These are phyloP conservation scores for Mucor lusitanicus DNA, from an alignment of 371 early-diverging fungal genomes.

Conservation along the genomic window DNA sequence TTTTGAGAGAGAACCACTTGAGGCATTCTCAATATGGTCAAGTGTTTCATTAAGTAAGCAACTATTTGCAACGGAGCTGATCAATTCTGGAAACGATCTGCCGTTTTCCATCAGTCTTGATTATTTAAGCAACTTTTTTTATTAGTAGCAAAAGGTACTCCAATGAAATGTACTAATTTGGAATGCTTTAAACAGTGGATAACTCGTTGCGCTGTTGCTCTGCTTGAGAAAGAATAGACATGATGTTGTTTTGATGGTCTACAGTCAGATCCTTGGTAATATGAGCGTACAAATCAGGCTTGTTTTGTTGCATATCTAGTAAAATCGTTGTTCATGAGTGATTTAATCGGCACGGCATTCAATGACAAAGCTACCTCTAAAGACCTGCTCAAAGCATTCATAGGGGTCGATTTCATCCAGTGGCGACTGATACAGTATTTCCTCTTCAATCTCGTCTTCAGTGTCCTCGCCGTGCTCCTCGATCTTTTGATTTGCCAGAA, in stretches of 20 bases:
- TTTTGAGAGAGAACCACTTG: neutral
- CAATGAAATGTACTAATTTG: neutral
- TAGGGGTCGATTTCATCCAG: slow-evolving; percentile 86
- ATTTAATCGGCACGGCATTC: neutral
- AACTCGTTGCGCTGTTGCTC: slow-evolving; percentile 30
- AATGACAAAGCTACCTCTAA: slow-evolving; percentile 28
- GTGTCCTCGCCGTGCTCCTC: slow-evolving; percentile 56
- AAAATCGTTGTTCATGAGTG: neutral
- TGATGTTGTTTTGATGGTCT: slow-evolving; percentile 43
- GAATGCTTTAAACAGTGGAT: neutral
- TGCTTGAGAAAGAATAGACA: slow-evolving; percentile 39
- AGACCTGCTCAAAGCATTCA: slow-evolving; percentile 65
- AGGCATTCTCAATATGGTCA: neutral
- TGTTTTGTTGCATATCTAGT: slow-evolving; percentile 16
- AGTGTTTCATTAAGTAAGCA: slow-evolving; percentile 3
- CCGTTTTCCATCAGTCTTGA: neutral
- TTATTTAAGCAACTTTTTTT: neutral
- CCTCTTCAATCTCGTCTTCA: slow-evolving; percentile 73
- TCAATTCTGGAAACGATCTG: neutral
- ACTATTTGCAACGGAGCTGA: neutral
- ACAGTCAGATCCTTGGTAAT: slow-evolving; percentile 16
- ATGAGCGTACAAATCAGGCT: slow-evolving; percentile 22
- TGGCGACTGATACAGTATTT: slow-evolving; percentile 79
- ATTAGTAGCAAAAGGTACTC: neutral
- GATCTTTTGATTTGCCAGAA: slow-evolving; percentile 61